Base-by-base conservation (phyloP, 2,329 filamentous ascomycete genomes). In the Sclerotinia nivalis region DNA sequence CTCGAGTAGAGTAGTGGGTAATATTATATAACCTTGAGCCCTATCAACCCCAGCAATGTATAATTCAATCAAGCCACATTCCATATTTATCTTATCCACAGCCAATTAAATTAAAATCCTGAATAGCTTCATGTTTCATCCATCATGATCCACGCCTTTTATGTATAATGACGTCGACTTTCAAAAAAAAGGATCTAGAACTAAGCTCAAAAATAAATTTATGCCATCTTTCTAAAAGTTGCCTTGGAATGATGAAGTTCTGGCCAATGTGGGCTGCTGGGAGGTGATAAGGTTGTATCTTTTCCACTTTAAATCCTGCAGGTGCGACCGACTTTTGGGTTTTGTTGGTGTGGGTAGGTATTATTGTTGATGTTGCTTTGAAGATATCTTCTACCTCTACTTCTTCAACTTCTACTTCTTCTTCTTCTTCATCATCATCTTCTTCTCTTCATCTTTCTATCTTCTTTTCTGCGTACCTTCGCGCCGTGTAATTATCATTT, bases 221-320 rank as follows among this genome's bases (percentile, higher is more conserved):
- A 37, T 62, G 45, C 12, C 60, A 34, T 37, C 34, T 62, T 37
- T 49, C 60, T 25, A 3, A 43, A 15, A 1, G 4, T 5, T 64
- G 34, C 61, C 61, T 64, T 64, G 61, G 47, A 64, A 52, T 40
- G 28, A 9, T 8, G 6, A 40, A 25, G 9, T 37, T 37, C 25
- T 37, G 31, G 8, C 45, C 28, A 50, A 61, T 61, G 55, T 12
- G 13, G 22, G 22, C 45, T 47, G 22, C n/a, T 58, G 12, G 9
- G 31, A 37, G 13, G 6, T 34, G 37, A n/a, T 50, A 22, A 34
- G 45, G 25, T 49, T 34, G 31, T 13, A 50, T 50, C 45, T 37
- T 60, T 55, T 45, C 58, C 37, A 40, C 40, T 31, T 45, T 60
- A 60, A 45, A 62, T 62, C 59, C 28, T 50, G 45, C 60, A 25